phyloP scores from a whole-genome alignment of 495 filamentous ascomycete species.

The Terfezia boudieri region DNA sequence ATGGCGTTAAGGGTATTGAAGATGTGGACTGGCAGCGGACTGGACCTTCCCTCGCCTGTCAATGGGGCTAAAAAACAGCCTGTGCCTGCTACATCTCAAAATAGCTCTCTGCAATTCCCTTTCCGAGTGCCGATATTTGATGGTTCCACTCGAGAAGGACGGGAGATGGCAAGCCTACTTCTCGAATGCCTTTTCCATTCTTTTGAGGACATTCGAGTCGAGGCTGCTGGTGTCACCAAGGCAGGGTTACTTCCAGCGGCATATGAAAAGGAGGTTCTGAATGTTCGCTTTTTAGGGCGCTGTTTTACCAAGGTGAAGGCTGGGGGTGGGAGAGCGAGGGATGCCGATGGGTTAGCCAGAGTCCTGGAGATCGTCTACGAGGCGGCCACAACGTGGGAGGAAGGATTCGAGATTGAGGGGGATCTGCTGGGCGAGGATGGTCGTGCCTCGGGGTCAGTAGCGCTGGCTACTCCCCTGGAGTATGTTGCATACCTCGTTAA shows the following conservation, averaged over 20 bases:
- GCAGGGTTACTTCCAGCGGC: background rate
- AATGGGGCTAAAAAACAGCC: background rate
- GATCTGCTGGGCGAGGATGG: background rate
- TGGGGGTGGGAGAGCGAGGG: constrained; percentile 17
- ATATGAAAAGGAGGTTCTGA: background rate
- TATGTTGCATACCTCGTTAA: constrained; percentile 7
- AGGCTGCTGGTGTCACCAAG: constrained; percentile 28
- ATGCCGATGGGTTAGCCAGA: constrained; percentile 1
- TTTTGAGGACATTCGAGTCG: constrained; percentile 72
- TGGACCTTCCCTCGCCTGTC: constrained; percentile 10
- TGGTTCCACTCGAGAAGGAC: background rate
- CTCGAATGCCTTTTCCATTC: constrained; percentile 65
- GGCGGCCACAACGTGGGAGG: constrained; percentile 1
- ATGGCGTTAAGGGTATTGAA: constrained; percentile 45
- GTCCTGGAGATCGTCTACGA: constrained; percentile 3
- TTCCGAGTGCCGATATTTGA: constrained; percentile 2
- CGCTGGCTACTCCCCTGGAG: background rate
- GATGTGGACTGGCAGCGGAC: constrained; percentile 35
- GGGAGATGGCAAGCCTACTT: constrained; percentile 24
- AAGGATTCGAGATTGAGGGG: background rate
- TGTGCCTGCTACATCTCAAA: background rate
- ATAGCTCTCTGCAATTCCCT: constrained; percentile 6
- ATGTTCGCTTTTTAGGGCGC: constrained; percentile 1
- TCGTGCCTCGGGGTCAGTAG: background rate
- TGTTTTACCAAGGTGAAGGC: constrained; percentile 8